Conservation (phyloP, 805 yeast species). For the Kazachstania viticola region DNA sequence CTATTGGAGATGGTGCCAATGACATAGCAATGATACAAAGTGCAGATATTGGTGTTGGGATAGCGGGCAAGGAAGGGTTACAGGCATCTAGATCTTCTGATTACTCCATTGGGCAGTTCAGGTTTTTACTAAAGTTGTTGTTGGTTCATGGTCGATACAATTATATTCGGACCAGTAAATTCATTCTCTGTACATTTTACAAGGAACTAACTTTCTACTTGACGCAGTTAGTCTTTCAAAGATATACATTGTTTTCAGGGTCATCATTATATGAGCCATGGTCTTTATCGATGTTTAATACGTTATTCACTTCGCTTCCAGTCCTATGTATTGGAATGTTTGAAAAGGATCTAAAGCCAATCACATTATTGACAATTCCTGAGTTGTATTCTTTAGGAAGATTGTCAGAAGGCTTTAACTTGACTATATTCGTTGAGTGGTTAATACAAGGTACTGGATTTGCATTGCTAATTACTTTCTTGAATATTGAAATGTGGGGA, state of each 20-base stretch:
- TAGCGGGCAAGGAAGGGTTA: slow-evolving; percentile 92
- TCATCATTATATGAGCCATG: slow-evolving; percentile 88
- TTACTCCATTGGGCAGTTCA: slow-evolving; percentile 88
- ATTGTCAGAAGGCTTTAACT: slow-evolving; percentile 58
- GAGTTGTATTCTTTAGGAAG: slow-evolving; percentile 77
- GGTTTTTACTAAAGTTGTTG: slow-evolving; percentile 68
- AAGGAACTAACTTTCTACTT: slow-evolving; percentile 84
- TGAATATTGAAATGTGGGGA: slow-evolving; percentile 63
- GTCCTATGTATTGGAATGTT: slow-evolving; percentile 92
- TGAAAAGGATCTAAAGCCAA: slow-evolving; percentile 80
- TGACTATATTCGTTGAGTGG: slow-evolving; percentile 65
- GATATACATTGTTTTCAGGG: slow-evolving; percentile 82
- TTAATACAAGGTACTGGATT: slow-evolving; percentile 63
- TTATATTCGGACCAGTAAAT: slow-evolving; percentile 82
- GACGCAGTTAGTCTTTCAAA: slow-evolving; percentile 78
- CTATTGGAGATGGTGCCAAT: slow-evolving; percentile 98
- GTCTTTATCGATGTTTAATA: slow-evolving; percentile 95
- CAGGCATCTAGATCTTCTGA: slow-evolving; percentile 96
- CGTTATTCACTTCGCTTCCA: slow-evolving; percentile 85
- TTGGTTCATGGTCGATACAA: slow-evolving; percentile 95
- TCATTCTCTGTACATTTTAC: slow-evolving; percentile 87
- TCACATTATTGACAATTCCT: slow-evolving; percentile 84
- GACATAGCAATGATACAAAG: slow-evolving; percentile 99
- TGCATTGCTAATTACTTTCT: slow-evolving; percentile 59
- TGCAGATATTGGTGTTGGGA: slow-evolving; percentile 96